Evolutionary conservation across 768 basidiomycete species (phyloP).

Genomic region (Phlegmacium glaucopus): DNA sequence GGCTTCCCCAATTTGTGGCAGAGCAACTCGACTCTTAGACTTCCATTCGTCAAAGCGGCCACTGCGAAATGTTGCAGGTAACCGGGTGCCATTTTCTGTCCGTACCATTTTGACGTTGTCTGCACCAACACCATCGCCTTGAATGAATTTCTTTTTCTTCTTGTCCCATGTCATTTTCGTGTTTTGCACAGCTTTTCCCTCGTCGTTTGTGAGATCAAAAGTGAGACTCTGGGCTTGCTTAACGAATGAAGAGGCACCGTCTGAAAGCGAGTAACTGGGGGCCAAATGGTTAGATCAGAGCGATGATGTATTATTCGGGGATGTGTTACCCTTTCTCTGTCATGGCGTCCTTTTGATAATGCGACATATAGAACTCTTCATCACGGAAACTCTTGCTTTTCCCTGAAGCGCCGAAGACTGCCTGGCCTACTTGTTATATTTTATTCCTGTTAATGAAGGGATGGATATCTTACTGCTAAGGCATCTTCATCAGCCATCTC

Average conservation of each 20-base stretch:
- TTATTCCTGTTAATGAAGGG: background rate
- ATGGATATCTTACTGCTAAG: slow-evolving; percentile 52
- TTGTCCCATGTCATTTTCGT: slow-evolving; percentile 88
- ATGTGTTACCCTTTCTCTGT: slow-evolving; percentile 80
- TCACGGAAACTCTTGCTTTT: slow-evolving; percentile 65
- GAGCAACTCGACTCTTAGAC: slow-evolving; percentile 61
- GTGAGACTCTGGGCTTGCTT: slow-evolving; percentile 77
- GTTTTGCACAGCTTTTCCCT: slow-evolving; percentile 54
- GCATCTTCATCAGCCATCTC: slow-evolving; percentile 81
- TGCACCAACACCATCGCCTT: slow-evolving; percentile 79
- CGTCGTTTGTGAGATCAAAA: slow-evolving; percentile 83
- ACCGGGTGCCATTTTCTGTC: slow-evolving; percentile 86
- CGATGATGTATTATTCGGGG: slow-evolving; percentile 13
- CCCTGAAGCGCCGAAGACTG: slow-evolving; percentile 58
- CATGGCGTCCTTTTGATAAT: slow-evolving; percentile 82
- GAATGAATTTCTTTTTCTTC: slow-evolving; percentile 92
- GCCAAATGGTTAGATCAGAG: slow-evolving; percentile 1
- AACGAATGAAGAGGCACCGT: slow-evolving; percentile 84
- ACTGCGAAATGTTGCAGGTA: slow-evolving; percentile 90
- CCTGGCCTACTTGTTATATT: slow-evolving; percentile 32
- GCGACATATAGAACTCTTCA: slow-evolving; percentile 86
- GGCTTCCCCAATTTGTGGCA: slow-evolving; percentile 82
- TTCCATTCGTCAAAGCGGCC: slow-evolving; percentile 98
- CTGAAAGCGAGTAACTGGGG: slow-evolving; percentile 79
- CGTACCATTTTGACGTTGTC: slow-evolving; percentile 93